Conservation (phyloP, 1,284 basidiomycete species). For the Afroboletus lepidellus region DNA sequence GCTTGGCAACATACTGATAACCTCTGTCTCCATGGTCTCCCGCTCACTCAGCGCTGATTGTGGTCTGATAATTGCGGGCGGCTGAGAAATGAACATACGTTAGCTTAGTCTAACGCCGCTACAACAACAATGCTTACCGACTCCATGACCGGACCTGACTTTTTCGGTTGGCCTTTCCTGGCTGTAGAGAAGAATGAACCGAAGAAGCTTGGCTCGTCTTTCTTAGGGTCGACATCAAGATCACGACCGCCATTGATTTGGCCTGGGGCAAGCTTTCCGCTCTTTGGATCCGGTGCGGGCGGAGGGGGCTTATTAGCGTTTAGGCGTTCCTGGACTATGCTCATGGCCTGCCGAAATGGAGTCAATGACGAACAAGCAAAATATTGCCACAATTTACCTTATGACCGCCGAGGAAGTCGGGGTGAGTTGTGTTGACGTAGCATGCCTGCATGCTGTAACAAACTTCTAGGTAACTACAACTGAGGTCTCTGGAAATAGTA, state of each 20-base stretch:
- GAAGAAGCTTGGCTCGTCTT: conserved; percentile 92
- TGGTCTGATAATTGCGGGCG: conserved; percentile 89
- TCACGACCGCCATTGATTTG: conserved; percentile 85
- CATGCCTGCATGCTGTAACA: conserved; percentile 86
- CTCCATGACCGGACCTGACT: conserved; percentile 73
- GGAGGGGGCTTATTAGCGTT: conserved; percentile 74
- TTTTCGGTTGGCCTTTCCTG: conserved; percentile 81
- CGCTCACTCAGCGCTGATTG: conserved; percentile 92
- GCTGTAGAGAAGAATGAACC: conserved; percentile 85
- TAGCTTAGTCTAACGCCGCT: not conserved
- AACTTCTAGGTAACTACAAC: not conserved
- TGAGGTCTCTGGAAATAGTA: not conserved
- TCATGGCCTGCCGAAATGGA: conserved; percentile 65
- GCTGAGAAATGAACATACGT: conserved; percentile 37
- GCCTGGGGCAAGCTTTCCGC: conserved; percentile 47
- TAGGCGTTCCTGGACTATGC: conserved; percentile 84
- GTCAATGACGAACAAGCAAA: not conserved
- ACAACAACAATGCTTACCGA: conserved; percentile 39
- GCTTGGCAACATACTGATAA: conserved; percentile 82
- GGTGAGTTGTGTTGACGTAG: conserved; percentile 99
- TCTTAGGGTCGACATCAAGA: conserved; percentile 86
- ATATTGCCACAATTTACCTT: conserved; percentile 45
- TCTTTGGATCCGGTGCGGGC: conserved; percentile 65
- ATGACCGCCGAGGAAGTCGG: conserved; percentile 96
- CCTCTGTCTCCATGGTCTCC: conserved; percentile 98